These are phyloP conservation scores for Globisporangium ultimum DNA, from an alignment of 352 stramenopile genomes.

Conservation along the genomic window DNA sequence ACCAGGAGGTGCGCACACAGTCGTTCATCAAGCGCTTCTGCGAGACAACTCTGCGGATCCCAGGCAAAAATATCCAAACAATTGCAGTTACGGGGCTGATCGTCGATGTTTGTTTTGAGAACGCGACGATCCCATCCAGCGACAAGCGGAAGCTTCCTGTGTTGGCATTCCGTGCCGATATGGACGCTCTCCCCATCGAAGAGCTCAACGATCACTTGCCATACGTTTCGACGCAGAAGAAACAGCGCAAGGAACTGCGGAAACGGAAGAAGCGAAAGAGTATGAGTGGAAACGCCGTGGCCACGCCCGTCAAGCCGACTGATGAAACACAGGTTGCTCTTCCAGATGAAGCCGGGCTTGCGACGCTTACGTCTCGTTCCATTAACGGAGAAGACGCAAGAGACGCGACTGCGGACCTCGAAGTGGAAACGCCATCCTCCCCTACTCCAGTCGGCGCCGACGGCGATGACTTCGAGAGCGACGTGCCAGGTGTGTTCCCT, in stretches of 20 bases:
- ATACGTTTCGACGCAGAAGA: slow-evolving; percentile 75
- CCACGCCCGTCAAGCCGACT: neutral
- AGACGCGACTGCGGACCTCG: slow-evolving; percentile 16
- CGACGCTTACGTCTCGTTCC: neutral
- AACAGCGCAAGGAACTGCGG: slow-evolving; percentile 41
- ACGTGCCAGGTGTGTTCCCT: slow-evolving; percentile 3
- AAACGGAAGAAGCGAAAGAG: slow-evolving; percentile 74
- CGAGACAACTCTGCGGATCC: slow-evolving; percentile 76
- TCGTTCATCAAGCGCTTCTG: slow-evolving; percentile 82
- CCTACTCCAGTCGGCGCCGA: slow-evolving; percentile 23
- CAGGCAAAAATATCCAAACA: slow-evolving; percentile 57
- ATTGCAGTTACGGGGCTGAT: slow-evolving; percentile 89
- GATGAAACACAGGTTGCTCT: neutral
- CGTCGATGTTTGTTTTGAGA: slow-evolving; percentile 85
- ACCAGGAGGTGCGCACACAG: slow-evolving; percentile 87
- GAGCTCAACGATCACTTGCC: slow-evolving; percentile 77
- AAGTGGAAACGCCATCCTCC: slow-evolving; percentile 13
- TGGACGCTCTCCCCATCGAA: slow-evolving; percentile 94
- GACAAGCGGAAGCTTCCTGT: slow-evolving; percentile 76
- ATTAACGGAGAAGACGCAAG: slow-evolving; percentile 6
- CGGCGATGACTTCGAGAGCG: slow-evolving; percentile 26
- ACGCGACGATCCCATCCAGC: slow-evolving; percentile 35
- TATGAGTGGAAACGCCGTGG: neutral
- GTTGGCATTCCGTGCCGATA: slow-evolving; percentile 93
- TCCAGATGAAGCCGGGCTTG: neutral